Conservation (phyloP, 2,329 filamentous ascomycete species). For the Dactylellina sp. region DNA sequence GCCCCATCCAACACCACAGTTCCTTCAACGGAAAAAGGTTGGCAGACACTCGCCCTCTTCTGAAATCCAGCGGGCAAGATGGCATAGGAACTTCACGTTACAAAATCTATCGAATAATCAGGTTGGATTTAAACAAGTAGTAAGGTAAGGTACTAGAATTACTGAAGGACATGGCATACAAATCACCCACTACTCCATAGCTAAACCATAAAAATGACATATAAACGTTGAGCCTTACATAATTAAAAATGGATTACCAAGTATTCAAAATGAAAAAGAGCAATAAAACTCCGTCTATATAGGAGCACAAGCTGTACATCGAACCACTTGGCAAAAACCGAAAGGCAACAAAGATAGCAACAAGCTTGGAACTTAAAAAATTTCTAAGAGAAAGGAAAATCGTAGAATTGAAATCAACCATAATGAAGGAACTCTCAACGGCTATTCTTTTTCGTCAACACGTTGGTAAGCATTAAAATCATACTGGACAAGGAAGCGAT, state of each 20-base stretch:
- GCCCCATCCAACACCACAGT: neutral
- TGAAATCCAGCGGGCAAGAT: no score
- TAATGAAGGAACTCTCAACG: conserved; percentile 14
- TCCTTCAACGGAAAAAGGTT: no score
- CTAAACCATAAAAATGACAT: neutral
- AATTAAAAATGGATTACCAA: neutral
- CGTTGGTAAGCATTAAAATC: conserved; percentile 46
- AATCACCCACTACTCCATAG: conserved; percentile 30
- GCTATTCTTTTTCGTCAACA: conserved; percentile 35
- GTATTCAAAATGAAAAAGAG: neutral
- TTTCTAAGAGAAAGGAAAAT: conserved; percentile 8
- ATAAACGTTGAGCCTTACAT: no score
- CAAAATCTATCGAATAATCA: no score
- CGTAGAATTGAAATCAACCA: conserved; percentile 22
- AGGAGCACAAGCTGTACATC: conserved; percentile 27
- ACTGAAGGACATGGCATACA: neutral
- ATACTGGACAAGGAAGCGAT: conserved; percentile 12
- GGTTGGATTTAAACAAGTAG: no score
- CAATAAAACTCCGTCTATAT: conserved; percentile 21
- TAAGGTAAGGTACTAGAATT: no score
- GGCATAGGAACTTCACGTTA: no score
- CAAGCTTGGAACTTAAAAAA: neutral
- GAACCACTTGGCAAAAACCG: conserved; percentile 3
- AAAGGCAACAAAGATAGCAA: neutral
- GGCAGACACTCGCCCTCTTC: no score